Base-by-base conservation (phyloP, 805 yeast genomes). In the Saccharomyces paradoxus region DNA sequence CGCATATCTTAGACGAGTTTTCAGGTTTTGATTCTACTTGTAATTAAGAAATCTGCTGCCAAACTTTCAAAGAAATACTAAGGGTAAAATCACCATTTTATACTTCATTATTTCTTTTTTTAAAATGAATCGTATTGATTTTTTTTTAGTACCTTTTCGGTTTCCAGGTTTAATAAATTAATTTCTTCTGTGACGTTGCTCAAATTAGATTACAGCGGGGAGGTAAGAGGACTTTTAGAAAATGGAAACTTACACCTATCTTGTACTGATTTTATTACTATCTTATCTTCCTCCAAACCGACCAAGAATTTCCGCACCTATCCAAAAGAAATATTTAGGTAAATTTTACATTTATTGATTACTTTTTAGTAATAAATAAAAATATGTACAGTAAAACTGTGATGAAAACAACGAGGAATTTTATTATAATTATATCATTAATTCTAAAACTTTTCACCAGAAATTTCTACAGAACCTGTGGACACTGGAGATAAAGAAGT, bases 1-100 rank as follows among this genome's bases (percentile, higher is more conserved):
- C 59, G 28, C 55, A 58, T 50, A 58, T 55, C 55, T 54, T 56
- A 46, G 57, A 59, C 14, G 62, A 52, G 28, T 60, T 62, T 17
- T 57, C 53, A 10, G 61, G 50, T n/a, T 60, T 50, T 21, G 62
- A 54, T 27, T 65, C 61, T 56, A 9, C 63, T 54, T 62, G 84
- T 89, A 55, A 86, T 74, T 30, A 88, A 71, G 66, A 89, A 85
- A 30, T 75, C 74, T 51, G 79, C 77, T 59, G 88, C 76, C 56
- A 79, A 73, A 21, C n/a, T n/a, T n/a, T n/a, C n/a, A n/a, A n/a
- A n/a, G n/a, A n/a, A n/a, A n/a, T n/a, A n/a, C n/a, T n/a, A n/a
- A n/a, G n/a, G n/a, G n/a, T n/a, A n/a, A n/a, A n/a, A n/a, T n/a
- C n/a, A n/a, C n/a, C n/a, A n/a, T n/a, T n/a, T n/a, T n/a, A n/a